Conservation (phyloP, 768 basidiomycete species). For the Tricholoma hemisulphureum region DNA sequence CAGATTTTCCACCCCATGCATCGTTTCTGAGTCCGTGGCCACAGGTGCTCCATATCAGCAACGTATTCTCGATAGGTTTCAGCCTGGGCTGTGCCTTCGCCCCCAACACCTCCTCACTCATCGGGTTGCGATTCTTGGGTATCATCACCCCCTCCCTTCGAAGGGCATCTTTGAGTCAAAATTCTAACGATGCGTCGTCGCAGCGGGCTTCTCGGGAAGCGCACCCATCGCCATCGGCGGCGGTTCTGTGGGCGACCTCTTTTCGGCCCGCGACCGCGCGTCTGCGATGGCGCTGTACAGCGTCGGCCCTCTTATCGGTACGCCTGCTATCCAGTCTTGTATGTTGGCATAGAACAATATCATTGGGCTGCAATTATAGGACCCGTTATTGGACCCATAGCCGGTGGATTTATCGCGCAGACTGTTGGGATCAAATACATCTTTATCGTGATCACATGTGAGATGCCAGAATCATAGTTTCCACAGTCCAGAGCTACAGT, state of each 20-base stretch:
- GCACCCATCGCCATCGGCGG: slow-evolving; percentile 66
- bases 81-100: slow-evolving; percentile 70
- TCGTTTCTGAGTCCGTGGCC: neutral
- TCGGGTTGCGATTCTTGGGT: slow-evolving; percentile 72
- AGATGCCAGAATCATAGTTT: neutral
- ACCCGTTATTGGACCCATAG: neutral
- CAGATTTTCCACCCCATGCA: neutral
- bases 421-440: neutral
- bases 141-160: too few species aligned
- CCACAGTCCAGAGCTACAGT: neutral
- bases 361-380: neutral
- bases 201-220: slow-evolving; percentile 64
- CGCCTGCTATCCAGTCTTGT: too few species aligned
- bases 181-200: neutral
- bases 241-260: slow-evolving; percentile 65
- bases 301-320: slow-evolving; percentile 63
- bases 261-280: slow-evolving; percentile 51
- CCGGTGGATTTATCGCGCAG: neutral
- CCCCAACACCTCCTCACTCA: slow-evolving; percentile 51
- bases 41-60: slow-evolving; percentile 64
- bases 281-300: slow-evolving; percentile 71
- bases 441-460: neutral
- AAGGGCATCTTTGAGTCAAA: too few species aligned
- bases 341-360: neutral
- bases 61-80: slow-evolving; percentile 60